These are phyloP conservation scores for Crithidia bombi DNA, from an alignment of 208 protist species.

Conservation along the genomic window DNA sequence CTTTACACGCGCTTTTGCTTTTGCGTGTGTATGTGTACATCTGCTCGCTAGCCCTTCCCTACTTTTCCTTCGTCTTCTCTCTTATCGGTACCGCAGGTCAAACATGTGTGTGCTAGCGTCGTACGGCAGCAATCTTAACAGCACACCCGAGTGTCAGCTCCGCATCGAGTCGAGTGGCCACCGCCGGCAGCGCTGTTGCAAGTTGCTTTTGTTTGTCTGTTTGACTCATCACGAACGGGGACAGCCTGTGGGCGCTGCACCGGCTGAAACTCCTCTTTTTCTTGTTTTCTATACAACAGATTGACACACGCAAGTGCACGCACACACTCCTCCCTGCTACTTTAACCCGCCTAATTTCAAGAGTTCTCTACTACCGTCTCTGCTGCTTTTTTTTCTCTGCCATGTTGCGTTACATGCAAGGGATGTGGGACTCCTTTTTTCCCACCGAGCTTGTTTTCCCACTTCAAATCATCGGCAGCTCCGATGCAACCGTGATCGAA, in stretches of 20 bases:
- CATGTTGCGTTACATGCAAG: conserved; percentile 40
- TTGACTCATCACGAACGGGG: too few relatives aligned
- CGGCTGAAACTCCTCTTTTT: too few relatives aligned
- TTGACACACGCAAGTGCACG: too few relatives aligned
- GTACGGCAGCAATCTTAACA: not conserved
- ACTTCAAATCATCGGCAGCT: conserved; percentile 40
- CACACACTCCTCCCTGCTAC: not conserved
- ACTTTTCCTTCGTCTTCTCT: not conserved
- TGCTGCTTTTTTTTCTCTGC: not conserved
- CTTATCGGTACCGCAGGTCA: not conserved
- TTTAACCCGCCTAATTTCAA: not conserved
- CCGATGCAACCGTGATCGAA: conserved; percentile 19
- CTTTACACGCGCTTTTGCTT: too few relatives aligned
- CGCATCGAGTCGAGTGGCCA: not conserved
- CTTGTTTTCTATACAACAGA: too few relatives aligned
- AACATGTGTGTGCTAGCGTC: not conserved
- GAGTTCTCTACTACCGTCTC: too few relatives aligned
- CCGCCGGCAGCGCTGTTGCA: too few relatives aligned
- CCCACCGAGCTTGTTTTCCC: conserved; percentile 39
- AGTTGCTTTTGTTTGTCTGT: not conserved
- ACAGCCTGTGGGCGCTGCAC: too few relatives aligned
- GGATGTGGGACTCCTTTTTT: conserved; percentile 47
- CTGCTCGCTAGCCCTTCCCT: not conserved
- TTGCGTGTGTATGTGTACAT: not conserved
- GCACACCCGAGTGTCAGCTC: not conserved